Conservation (phyloP, 257 asterid genomes). For the Coffea canephora region DNA sequence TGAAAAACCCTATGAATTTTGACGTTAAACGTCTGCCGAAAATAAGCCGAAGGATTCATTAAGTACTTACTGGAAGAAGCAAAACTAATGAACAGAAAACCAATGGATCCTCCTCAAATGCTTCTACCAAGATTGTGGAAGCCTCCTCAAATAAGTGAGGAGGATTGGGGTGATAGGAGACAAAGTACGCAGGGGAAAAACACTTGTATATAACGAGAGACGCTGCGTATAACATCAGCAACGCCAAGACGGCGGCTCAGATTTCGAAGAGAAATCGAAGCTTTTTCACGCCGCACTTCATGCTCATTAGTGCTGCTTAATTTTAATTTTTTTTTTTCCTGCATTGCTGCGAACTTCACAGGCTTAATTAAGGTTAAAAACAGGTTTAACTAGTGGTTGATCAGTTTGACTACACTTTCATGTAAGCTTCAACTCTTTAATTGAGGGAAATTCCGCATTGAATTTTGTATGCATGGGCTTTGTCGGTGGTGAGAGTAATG, state of each 20-base stretch:
- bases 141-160: not conserved
- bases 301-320: conserved; percentile 44
- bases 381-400: not conserved
- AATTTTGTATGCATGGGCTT: conserved; percentile 5
- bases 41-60: not conserved
- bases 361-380: not conserved
- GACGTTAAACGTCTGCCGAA: too few relatives aligned
- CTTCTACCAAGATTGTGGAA: not conserved
- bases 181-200: conserved; percentile 3
- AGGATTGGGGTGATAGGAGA: conserved; percentile 4
- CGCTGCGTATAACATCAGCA: too few relatives aligned
- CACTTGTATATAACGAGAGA: conserved; percentile 27
- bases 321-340: not conserved
- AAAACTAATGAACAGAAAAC: not conserved
- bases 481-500: conserved; percentile 43
- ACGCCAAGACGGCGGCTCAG: conserved; percentile 50
- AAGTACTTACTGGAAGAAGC: not conserved
- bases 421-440: conserved; percentile 31
- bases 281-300: conserved; percentile 55
- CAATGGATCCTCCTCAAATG: not conserved
- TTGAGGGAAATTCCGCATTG: not conserved
- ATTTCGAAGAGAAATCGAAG: conserved; percentile 46
- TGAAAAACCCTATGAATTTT: too few relatives aligned
- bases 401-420: conserved; percentile 28
- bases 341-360: not conserved